Base-by-base conservation (phyloP, 2,329 filamentous ascomycete genomes). In the Penicillium decumbens region DNA sequence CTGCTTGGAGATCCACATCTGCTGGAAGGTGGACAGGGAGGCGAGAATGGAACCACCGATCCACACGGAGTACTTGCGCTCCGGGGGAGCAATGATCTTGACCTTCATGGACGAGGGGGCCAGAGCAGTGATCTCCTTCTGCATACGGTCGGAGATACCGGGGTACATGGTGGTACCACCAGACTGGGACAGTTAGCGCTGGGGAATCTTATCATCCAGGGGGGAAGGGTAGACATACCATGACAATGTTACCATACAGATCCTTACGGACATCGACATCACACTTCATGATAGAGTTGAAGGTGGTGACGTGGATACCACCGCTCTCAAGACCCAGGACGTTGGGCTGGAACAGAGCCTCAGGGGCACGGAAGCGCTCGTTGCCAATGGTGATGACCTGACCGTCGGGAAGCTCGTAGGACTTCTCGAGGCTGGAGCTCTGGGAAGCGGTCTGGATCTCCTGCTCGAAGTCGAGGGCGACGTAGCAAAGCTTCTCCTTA, bases 1-100 rank as follows among this genome's bases (percentile, higher is more conserved):
- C 82, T 98, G 93, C 90, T 98, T 98, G 71, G 93, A 98, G 86
- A 98, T 97, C 93, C 93, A 98, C 93, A 98, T 98, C 82, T 98
- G 93, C 84, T 98, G 93, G 92, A 98, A 98, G 78, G 93, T 98
- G 67, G 93, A 98, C 71, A 98, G 88, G 61, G 93, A 98, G 68
- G 93, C 93, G 72, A 98, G 81, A 80, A 98, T 98, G 77, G 93
- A 98, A 85, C 93, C 93, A 93, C 93, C 93, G 77, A 98, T 98
- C 93, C 93, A 98, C 83, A 98, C 93, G 61, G 93, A 97, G 89
- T 98, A 98, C 85, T 98, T 98, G 80, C 93, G 89, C 88, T 98
- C 93, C 66, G 93, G 93, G 68, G 93, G 93, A 80, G 93, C 93
- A 75, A 98, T 97, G 80, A 98, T 97, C 89, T 97, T 97, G 85